Base-by-base conservation (phyloP, 257 asterid genomes). In the Oldenlandia corymbosa region DNA sequence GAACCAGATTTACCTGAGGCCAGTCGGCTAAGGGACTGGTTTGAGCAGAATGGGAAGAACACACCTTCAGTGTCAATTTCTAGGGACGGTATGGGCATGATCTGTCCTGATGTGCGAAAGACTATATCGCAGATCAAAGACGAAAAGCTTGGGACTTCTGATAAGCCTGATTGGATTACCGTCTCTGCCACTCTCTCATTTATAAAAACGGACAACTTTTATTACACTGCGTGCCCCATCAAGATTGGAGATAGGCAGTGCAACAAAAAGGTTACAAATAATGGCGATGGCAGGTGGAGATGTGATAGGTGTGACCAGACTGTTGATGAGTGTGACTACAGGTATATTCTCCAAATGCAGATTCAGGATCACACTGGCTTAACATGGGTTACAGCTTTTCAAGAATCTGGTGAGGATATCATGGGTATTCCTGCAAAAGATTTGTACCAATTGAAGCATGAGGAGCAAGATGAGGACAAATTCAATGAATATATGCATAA, bases 321-420 rank as follows among this genome's bases (percentile, higher is more conserved):
- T 28, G 59, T 88, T 45, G 94, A 83, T 66, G 96, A 86, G 69
- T 86, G 95, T 63, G 98, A 91, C 62, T 84, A 86, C 51, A 79
- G 98, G 81, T 91, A 91, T 67, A 83, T 88, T 65, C 92, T 91
- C 64, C 94, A 84, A 74, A 68, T 91, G 73, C 88, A 86, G 78
- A 91, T 91, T 77, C 95, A 88, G 83, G 98, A 91, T 59, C 95
- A 91, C 78, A 88, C 96, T 39, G 96, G 96, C 77, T 64, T 77
- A 65, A 81, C 94, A 26, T 86, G 88, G 88, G 96, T 79, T 31
- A 91, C 98, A 63, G 94, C 94, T 23, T 91, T 91, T 77, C 95
- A 91, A 76, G 98, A 86, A 82, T 74, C 76, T 37, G 98, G 95
- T 57, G 90, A 73, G 71, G 94, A 85, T 74, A 81, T 91, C 65